Evolutionary conservation across 1,139 yeast genomes (phyloP).

Genomic region (Chernovozyma aurita): DNA sequence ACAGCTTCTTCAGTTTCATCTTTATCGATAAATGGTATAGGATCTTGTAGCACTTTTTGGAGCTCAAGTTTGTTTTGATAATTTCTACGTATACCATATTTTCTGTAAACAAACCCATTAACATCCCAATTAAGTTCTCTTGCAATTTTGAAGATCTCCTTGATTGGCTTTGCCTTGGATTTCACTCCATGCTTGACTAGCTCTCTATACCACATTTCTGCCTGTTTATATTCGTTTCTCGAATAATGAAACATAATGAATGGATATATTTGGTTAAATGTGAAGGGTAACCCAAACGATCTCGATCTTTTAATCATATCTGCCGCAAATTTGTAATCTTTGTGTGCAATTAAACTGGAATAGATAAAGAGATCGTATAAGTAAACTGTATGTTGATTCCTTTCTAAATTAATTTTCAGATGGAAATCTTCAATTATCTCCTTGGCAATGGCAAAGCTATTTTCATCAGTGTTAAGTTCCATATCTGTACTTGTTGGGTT

Average conservation of each 20-base stretch:
- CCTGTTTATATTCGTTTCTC: conserved; percentile 25
- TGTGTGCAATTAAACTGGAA: conserved; percentile 24
- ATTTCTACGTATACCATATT: conserved; percentile 21
- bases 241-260: conserved; percentile 34
- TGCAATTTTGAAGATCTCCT: conserved; percentile 31
- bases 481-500: conserved; percentile 18
- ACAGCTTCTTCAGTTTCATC: conserved; percentile 14
- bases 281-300: conserved; percentile 25
- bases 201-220: conserved; percentile 38
- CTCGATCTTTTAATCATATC: conserved; percentile 24
- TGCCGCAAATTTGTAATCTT: conserved; percentile 34
- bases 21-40: conserved; percentile 15
- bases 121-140: conserved; percentile 33
- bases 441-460: conserved; percentile 28
- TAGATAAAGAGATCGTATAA: conserved; percentile 29
- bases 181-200: conserved; percentile 29
- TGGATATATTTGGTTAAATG: conserved; percentile 40
- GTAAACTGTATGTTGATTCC: conserved; percentile 15
- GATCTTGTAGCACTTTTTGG: conserved; percentile 19
- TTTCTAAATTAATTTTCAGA: conserved; percentile 8
- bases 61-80: conserved; percentile 18
- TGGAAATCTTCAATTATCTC: conserved; percentile 22
- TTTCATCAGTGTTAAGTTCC: conserved; percentile 14
- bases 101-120: conserved; percentile 30
- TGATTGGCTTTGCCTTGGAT: conserved; percentile 24